These are phyloP conservation scores for Protomyces pachydermus DNA, from an alignment of 1,139 yeast genomes.

Conservation along the genomic window DNA sequence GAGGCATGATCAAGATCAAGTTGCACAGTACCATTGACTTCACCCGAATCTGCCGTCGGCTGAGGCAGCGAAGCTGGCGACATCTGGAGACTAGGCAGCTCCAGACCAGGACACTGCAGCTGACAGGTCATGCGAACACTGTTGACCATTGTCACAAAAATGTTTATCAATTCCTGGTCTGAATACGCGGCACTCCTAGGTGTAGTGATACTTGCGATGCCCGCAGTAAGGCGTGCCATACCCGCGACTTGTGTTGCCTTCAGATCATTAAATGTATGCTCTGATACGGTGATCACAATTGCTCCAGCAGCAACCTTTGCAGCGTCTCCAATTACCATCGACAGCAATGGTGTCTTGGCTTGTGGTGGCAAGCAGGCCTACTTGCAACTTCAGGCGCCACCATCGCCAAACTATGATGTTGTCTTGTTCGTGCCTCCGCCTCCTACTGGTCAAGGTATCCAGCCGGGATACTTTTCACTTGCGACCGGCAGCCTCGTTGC, in stretches of 20 bases:
- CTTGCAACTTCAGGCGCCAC: not conserved
- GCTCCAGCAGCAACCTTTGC: not conserved
- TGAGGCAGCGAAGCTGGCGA: no score
- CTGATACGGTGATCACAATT: not conserved
- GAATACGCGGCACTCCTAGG: no score
- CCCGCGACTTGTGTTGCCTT: no score
- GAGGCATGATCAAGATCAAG: not conserved
- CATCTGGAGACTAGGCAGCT: no score
- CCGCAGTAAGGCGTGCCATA: no score
- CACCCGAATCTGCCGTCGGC: not conserved
- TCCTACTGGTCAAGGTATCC: not conserved
- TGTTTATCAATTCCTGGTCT: no score
- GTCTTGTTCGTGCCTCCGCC: not conserved
- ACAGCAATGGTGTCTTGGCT: not conserved
- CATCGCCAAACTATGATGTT: not conserved
- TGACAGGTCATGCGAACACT: no score
- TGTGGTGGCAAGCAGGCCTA: not conserved
- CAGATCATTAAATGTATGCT: not conserved
- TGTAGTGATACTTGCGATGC: no score
- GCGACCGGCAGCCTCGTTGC: not conserved
- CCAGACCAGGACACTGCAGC: no score
- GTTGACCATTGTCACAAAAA: no score
- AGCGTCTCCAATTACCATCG: not conserved
- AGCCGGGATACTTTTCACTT: not conserved
- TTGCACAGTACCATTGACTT: not conserved